A percentile compares a stretch with the other conserved stretches of the same genome.
Evolutionary conservation across 1,284 basidiomycete species (phyloP).

Genomic region (Porodaedalea pini): DNA sequence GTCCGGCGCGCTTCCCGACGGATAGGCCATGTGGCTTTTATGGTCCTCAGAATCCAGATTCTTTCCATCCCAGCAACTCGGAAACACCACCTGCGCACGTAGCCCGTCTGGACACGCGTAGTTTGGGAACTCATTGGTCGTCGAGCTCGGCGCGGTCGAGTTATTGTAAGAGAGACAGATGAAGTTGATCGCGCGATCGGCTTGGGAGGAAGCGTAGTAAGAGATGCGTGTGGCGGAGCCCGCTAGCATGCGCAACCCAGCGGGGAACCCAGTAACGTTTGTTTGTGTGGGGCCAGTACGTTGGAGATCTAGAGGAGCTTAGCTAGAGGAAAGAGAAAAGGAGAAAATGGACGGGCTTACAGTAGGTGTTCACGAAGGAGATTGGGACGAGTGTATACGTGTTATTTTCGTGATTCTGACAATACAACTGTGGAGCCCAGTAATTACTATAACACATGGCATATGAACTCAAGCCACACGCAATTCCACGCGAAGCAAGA

Average conservation of each 20-base stretch:
- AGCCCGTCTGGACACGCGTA: constrained; percentile 37
- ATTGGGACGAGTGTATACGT: constrained; percentile 12
- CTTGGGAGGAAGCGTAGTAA: constrained; percentile 34
- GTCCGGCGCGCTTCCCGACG: constrained; percentile 36
- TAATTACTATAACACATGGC: not conserved
- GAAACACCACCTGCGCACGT: constrained; percentile 43
- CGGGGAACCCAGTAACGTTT: constrained; percentile 20
- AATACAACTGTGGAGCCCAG: constrained; percentile 13
- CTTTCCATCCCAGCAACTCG: constrained; percentile 39
- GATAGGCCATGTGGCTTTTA: constrained; percentile 32
- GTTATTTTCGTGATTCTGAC: not conserved
- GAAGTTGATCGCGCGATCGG: constrained; percentile 40
- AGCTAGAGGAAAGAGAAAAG: too few species aligned
- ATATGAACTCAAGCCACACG: not conserved
- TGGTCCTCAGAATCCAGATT: constrained; percentile 42
- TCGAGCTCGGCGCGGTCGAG: too few species aligned
- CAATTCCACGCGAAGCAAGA: not conserved
- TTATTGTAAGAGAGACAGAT: constrained; percentile 38
- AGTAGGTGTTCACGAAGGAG: constrained; percentile 4
- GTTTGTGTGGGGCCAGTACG: not conserved
- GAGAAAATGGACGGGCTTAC: not conserved
- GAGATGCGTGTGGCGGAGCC: constrained; percentile 36
- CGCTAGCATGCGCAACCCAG: constrained; percentile 37
- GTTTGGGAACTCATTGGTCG: constrained; percentile 31
- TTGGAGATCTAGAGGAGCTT: not conserved